Percentiles rank a stretch among this genome's conserved stretches.
Evolutionary conservation across 139 green algal species (phyloP).

Genomic region (Pseudopediastrum boryanum): DNA sequence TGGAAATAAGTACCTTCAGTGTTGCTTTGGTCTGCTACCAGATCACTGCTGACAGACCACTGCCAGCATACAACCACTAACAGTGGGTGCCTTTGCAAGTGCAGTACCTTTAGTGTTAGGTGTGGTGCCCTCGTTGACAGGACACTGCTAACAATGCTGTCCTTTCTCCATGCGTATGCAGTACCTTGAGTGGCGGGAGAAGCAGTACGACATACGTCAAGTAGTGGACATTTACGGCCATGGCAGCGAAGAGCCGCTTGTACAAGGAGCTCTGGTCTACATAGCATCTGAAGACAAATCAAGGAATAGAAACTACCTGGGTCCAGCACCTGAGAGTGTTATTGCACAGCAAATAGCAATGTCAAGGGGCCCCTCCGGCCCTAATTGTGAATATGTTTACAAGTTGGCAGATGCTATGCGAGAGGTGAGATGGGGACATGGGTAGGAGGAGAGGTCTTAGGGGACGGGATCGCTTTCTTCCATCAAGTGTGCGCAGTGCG

Average conservation of each 20-base stretch:
- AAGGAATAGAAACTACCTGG: constrained; percentile 22
- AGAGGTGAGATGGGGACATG: constrained; percentile 30
- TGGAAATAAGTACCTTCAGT: no score
- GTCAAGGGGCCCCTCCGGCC: constrained; percentile 60
- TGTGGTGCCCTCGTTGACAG: no score
- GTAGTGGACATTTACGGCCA: constrained; percentile 50
- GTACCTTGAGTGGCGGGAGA: constrained; percentile 83
- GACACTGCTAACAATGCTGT: no score
- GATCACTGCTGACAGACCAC: no score
- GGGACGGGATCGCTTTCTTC: no score
- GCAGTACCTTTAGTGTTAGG: no score
- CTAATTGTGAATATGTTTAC: constrained; percentile 79
- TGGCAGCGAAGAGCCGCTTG: background rate
- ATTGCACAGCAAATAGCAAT: constrained; percentile 20
- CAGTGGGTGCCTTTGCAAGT: no score
- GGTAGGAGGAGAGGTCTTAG: no score
- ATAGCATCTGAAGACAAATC: background rate
- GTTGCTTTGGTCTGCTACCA: no score
- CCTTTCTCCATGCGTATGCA: constrained; percentile 8
- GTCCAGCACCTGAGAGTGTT: background rate
- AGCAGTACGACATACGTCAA: constrained; percentile 81
- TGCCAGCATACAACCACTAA: no score
- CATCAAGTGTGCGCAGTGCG: no score
- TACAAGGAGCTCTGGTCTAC: constrained; percentile 3
- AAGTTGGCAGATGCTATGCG: constrained; percentile 61